These are phyloP conservation scores for Pichia phayaonensis DNA, from an alignment of 805 yeast species.

Conservation along the genomic window DNA sequence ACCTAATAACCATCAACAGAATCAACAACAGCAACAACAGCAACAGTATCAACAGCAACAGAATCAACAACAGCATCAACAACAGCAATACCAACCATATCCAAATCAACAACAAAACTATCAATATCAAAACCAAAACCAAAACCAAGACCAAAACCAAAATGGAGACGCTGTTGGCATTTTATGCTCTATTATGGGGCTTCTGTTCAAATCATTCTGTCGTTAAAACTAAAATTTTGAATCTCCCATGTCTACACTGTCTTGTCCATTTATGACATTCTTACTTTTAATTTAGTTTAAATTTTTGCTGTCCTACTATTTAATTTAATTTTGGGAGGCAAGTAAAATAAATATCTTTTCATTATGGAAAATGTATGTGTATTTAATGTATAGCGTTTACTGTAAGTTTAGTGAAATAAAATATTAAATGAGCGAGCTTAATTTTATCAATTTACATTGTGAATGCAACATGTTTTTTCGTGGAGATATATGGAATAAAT, in stretches of 20 bases:
- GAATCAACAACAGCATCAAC: slow-evolving; percentile 23
- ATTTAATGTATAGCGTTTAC: too few species aligned
- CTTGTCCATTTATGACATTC: too few species aligned
- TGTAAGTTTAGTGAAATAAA: background rate
- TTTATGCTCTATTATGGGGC: background rate
- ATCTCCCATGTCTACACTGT: too few species aligned
- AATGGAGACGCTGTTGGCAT: background rate
- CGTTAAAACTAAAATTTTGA: background rate
- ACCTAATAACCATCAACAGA: slow-evolving; percentile 16
- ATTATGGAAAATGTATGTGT: too few species aligned
- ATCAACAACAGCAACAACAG: slow-evolving; percentile 19
- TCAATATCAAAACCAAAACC: slow-evolving; percentile 20
- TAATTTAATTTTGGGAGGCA: too few species aligned
- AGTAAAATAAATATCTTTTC: too few species aligned
- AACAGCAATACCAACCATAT: slow-evolving; percentile 25
- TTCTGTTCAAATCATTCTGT: slow-evolving; percentile 1
- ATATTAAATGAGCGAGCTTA: background rate
- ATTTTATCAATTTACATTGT: background rate
- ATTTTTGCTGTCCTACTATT: too few species aligned
- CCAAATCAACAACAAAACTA: slow-evolving; percentile 28
- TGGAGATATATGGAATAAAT: background rate
- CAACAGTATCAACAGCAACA: slow-evolving; percentile 20
- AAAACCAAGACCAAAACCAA: slow-evolving; percentile 22
- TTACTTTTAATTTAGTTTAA: too few species aligned
- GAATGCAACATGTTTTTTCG: background rate